phyloP scores from a whole-genome alignment of 1,139 yeast species.

The Blastobotrys malaysiensis region DNA sequence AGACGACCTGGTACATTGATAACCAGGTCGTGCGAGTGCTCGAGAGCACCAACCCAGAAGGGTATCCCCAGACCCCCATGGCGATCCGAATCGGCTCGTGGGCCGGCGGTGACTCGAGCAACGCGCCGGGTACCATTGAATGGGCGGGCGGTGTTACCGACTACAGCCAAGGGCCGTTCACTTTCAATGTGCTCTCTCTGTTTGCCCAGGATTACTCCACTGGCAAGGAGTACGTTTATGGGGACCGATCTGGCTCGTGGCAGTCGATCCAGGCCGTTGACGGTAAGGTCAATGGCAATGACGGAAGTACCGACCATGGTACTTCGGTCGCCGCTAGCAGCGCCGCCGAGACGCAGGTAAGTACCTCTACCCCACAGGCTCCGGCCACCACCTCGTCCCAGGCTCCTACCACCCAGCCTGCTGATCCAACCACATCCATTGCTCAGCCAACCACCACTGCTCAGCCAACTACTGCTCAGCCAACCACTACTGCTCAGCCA shows the following conservation, averaged over 20 bases:
- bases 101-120: constrained; percentile 76
- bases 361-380: not conserved
- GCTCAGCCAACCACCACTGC: not conserved
- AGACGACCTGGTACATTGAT: constrained; percentile 56
- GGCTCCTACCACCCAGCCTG: constrained; percentile 1
- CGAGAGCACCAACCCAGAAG: constrained; percentile 44
- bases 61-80: constrained; percentile 80
- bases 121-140: constrained; percentile 61
- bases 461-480: not conserved
- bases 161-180: constrained; percentile 58
- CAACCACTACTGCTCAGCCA: not conserved
- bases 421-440: not conserved
- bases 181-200: constrained; percentile 58
- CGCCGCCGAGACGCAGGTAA: not conserved
- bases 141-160: constrained; percentile 82
- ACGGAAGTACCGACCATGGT: constrained; percentile 21
- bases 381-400: constrained; percentile 11
- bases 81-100: constrained; percentile 62
- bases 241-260: constrained; percentile 62
- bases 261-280: constrained; percentile 55
- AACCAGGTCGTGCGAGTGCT: constrained; percentile 49
- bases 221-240: constrained; percentile 61
- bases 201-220: constrained; percentile 73
- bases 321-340: not conserved
- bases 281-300: constrained; percentile 63